A percentile compares a stretch with the other conserved stretches of the same genome.
These are phyloP conservation scores for Fomes fomentarius DNA, from an alignment of 1,284 basidiomycete species.

Conservation along the genomic window DNA sequence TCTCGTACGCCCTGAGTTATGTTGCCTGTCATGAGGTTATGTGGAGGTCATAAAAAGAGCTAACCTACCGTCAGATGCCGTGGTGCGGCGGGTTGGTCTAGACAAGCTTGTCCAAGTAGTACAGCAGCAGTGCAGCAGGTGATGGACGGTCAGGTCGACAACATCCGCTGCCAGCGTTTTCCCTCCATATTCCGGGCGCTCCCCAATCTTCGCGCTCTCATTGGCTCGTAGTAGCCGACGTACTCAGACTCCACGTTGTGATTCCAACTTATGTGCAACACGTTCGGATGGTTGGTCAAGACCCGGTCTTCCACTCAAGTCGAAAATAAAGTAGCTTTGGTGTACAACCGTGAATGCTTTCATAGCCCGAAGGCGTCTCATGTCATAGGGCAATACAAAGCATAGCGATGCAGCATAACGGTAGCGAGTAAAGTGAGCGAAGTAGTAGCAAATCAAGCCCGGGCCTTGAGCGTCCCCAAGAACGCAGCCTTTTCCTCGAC, in stretches of 20 bases:
- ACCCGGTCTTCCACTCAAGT: too few relatives aligned
- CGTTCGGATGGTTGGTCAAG: too few relatives aligned
- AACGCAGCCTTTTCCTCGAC: conserved; percentile 94
- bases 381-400: conserved; percentile 41
- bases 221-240: too few relatives aligned
- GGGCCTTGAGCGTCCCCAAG: conserved; percentile 88
- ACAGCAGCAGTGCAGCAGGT: neutral
- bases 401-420: conserved; percentile 42
- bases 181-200: conserved; percentile 16
- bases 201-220: conserved; percentile 5
- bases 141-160: conserved; percentile 18
- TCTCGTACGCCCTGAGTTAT: conserved; percentile 8
- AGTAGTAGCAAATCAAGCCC: conserved; percentile 46
- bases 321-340: too few relatives aligned
- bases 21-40: neutral
- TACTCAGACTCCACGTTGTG: too few relatives aligned
- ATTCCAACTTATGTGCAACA: too few relatives aligned
- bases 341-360: conserved; percentile 23
- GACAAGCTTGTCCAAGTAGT: conserved; percentile 12
- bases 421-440: conserved; percentile 26
- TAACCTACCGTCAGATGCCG: neutral
- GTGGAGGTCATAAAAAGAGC: neutral
- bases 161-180: conserved; percentile 14
- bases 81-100: neutral
- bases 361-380: conserved; percentile 22